phyloP scores from a whole-genome alignment of 257 asterid species.

The Solanum chmielewskii region DNA sequence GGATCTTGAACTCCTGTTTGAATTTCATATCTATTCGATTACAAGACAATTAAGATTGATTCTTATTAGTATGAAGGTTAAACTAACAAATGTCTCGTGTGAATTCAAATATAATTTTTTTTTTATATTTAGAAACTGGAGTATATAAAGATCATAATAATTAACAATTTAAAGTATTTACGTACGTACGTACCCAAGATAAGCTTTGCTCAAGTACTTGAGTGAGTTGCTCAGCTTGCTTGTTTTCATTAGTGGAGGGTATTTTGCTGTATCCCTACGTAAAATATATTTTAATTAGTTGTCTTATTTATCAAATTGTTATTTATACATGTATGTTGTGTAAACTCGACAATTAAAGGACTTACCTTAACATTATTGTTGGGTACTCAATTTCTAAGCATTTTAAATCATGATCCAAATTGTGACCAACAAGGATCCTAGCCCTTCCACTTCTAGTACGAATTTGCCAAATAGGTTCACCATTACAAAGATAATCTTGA shows the following conservation, averaged over 20 bases:
- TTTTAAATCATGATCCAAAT: conserved; percentile 70
- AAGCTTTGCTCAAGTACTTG: conserved; percentile 57
- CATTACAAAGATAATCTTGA: conserved; percentile 80
- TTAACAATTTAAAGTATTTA: no score
- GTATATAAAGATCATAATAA: background rate
- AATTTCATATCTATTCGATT: conserved; percentile 49
- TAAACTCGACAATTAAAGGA: background rate
- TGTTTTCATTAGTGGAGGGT: conserved; percentile 81
- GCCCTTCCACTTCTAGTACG: conserved; percentile 69
- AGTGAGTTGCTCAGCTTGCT: conserved; percentile 93
- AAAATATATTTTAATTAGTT: background rate
- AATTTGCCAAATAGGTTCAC: conserved; percentile 82
- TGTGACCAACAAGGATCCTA: conserved; percentile 77
- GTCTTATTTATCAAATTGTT: background rate
- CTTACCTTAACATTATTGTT: conserved; percentile 51
- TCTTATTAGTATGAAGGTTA: background rate
- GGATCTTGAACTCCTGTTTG: conserved; percentile 78
- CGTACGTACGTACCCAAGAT: conserved; percentile 42
- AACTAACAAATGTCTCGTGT: no score
- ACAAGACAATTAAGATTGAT: background rate
- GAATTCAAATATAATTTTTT: background rate
- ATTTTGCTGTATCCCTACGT: conserved; percentile 72
- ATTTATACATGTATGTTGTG: background rate
- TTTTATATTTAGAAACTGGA: no score
- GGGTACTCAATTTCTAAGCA: conserved; percentile 77